Evolutionary conservation across 2,329 filamentous ascomycete species (phyloP), one percentile per base, ranked within the genome.

Genomic region (Ascosphaera apis): DNA sequence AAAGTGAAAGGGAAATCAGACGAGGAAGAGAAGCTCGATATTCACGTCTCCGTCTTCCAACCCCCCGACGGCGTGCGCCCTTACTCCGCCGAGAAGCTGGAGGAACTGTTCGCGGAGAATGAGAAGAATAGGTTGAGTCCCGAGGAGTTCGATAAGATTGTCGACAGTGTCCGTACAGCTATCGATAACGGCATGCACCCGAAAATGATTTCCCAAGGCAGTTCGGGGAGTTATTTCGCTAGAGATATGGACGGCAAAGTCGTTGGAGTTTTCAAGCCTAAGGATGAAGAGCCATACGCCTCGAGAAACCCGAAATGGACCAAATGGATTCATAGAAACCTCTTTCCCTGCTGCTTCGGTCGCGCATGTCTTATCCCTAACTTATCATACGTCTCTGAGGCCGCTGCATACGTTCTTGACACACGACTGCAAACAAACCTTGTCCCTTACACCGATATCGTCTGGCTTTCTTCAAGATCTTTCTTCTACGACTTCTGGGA

Each of bases 401-500:
- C 88, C 13, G 88, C 88, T 13, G 88, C 88, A 25, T 98, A 93
- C 53, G 82, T 92, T 4, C 72, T 98, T 36, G 88, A 98, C 55
- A 74, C 70, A 45, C 83, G 91, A 49, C 63, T 98, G 35, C 76
- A 76, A 46, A 95, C 88, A 15, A 73, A 91, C 51, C 66, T 98
- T 45, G 91, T 98, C 3, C 88, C 88, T 0, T 95, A 93, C 48
- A 98, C 88, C 31, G 88, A 92, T 48, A 81, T 98, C 30, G 83
- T 95, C 23, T 79, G 77, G 49, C 64, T 98, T 17, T 91, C 86
- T 4, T 95, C 88, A 13, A 95, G 91, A 53, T 91, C 84, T 1
- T 98, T 98, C 53, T 84, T 91, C 55, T 98, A 98, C 51, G 88
- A 92, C 40, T 95, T 88, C 53, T 98, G 84, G 84, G 84, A 92